phyloP scores from a whole-genome alignment of 192 early-diverging fungal genomes.

The Mortierella hygrophila region DNA sequence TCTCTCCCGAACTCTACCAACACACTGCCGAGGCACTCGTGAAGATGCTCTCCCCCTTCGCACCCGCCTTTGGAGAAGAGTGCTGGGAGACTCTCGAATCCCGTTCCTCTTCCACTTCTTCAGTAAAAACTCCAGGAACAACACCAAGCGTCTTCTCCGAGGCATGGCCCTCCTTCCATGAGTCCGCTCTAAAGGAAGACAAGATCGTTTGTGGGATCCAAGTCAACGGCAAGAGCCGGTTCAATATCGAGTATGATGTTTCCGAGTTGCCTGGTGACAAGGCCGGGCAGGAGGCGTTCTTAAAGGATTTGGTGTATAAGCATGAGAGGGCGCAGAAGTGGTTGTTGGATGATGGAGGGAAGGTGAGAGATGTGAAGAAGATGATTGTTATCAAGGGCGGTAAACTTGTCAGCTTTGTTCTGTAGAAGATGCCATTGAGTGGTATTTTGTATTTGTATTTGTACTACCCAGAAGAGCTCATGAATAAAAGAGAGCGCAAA shows the following conservation, averaged over 20 bases:
- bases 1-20: conserved; percentile 63
- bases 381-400: conserved; percentile 80
- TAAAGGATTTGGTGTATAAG: conserved; percentile 57
- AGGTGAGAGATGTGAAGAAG: conserved; percentile 57
- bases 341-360: conserved; percentile 58
- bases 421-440: conserved; percentile 17
- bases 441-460: too few species aligned
- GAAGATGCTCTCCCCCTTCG: conserved; percentile 81
- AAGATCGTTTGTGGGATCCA: conserved; percentile 67
- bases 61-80: conserved; percentile 81
- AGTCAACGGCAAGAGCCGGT: conserved; percentile 82
- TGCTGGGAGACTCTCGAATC: conserved; percentile 68
- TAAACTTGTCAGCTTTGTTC: conserved; percentile 83
- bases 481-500: too few species aligned
- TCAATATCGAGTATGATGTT: conserved; percentile 64
- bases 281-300: conserved; percentile 54
- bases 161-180: conserved; percentile 68
- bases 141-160: conserved; percentile 64
- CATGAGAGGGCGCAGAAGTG: conserved; percentile 65
- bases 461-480: too few species aligned
- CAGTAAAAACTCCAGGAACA: not conserved
- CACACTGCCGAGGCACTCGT: conserved; percentile 68
- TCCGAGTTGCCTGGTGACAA: conserved; percentile 38
- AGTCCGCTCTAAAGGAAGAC: conserved; percentile 63
- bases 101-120: not conserved